These are phyloP conservation scores for Podospora australis DNA, from an alignment of 495 filamentous ascomycete species.

Conservation along the genomic window DNA sequence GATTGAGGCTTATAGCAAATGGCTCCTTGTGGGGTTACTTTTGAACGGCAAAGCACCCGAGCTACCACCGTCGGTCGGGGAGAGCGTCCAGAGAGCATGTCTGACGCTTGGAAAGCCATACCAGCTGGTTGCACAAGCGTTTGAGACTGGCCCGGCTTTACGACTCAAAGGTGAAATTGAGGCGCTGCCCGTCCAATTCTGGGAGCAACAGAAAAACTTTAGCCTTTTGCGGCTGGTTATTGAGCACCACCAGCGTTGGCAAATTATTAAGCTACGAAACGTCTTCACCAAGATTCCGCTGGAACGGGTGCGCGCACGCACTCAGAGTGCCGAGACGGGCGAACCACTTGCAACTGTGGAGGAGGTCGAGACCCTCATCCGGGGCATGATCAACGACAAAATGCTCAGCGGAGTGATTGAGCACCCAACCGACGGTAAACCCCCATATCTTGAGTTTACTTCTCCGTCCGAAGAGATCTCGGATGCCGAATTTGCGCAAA, in stretches of 20 bases:
- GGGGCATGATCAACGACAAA: conserved; percentile 51
- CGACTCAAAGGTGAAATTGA: conserved; percentile 55
- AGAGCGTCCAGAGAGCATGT: conserved; percentile 49
- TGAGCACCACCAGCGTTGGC: conserved; percentile 43
- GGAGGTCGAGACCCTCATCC: conserved; percentile 39
- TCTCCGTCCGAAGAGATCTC: conserved; percentile 26
- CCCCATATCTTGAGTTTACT: conserved; percentile 36
- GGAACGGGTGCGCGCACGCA: conserved; percentile 41
- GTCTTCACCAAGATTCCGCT: conserved; percentile 49
- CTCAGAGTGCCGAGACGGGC: conserved; percentile 44
- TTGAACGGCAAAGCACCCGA: conserved; percentile 56
- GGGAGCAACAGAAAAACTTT: conserved; percentile 50
- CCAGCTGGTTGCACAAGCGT: conserved; percentile 58
- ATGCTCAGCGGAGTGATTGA: conserved; percentile 51
- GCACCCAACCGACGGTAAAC: conserved; percentile 31
- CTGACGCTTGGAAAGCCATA: conserved; percentile 63
- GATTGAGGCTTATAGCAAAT: conserved; percentile 91
- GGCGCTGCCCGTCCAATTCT: conserved; percentile 45
- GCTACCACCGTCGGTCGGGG: conserved; percentile 30
- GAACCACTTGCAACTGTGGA: conserved; percentile 43
- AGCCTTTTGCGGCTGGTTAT: conserved; percentile 43
- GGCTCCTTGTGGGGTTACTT: conserved; percentile 73
- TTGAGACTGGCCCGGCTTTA: conserved; percentile 51
- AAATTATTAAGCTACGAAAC: conserved; percentile 37
- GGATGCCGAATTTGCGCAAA: conserved; percentile 40